phyloP scores from a whole-genome alignment of 2,329 filamentous ascomycete genomes.

The Penicillium sp. region DNA sequence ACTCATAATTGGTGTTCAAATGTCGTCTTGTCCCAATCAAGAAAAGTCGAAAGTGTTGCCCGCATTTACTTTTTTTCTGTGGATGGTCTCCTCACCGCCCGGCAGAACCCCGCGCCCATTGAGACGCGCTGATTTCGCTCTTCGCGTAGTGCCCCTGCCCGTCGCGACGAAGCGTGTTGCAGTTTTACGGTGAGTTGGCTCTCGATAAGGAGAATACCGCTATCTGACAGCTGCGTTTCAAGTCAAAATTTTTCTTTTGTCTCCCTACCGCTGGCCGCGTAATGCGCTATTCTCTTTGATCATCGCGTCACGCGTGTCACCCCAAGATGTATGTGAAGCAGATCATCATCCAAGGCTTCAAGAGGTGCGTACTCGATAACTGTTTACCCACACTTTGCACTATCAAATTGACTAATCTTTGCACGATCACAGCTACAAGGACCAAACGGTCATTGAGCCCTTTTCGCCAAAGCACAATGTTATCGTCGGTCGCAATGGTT shows the following conservation, averaged over 20 bases:
- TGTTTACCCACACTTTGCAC: neutral
- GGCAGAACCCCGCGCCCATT: conserved; percentile 41
- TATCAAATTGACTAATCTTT: neutral
- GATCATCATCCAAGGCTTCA: conserved; percentile 99
- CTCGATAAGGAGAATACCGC: conserved; percentile 5
- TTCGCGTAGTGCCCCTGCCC: conserved; percentile 19
- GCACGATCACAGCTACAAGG: conserved; percentile 77
- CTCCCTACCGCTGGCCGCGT: conserved; percentile 23
- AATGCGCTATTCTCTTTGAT: conserved; percentile 33
- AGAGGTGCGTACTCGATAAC: conserved; percentile 65
- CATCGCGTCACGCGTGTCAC: conserved; percentile 32
- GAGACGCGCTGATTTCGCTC: conserved; percentile 29
- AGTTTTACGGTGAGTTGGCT: neutral
- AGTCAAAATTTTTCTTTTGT: conserved; percentile 1
- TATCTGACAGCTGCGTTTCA: neutral
- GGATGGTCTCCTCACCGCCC: conserved; percentile 33
- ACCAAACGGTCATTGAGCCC: conserved; percentile 97
- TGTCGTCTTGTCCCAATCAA: neutral
- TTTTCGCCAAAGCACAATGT: conserved; percentile 98
- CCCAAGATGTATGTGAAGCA: conserved; percentile 95
- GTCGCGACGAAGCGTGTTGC: conserved; percentile 17
- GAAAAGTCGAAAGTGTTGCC: conserved; percentile 23
- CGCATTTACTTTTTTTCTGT: conserved; percentile 31
- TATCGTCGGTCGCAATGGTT: conserved; percentile 98
- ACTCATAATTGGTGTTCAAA: conserved; percentile 26